phyloP scores from a whole-genome alignment of 148 eudicot genomes.

The Fallopia convolvulus region DNA sequence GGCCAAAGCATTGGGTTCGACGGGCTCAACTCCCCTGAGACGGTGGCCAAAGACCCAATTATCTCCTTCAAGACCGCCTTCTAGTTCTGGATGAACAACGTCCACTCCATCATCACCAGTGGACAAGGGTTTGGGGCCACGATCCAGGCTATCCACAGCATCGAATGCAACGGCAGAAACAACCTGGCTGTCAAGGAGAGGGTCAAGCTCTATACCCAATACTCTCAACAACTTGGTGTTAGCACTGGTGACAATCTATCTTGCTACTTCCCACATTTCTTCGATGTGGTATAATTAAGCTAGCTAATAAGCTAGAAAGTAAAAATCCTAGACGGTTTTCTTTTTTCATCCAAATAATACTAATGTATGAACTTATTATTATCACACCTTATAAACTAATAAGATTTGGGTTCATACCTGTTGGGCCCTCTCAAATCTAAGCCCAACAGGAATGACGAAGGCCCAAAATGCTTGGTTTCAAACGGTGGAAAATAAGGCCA shows the following conservation, averaged over 20 bases:
- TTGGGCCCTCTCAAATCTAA: too few species aligned
- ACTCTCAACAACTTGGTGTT: slow-evolving; percentile 36
- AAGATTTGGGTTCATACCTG: too few species aligned
- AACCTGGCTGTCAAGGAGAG: slow-evolving; percentile 22
- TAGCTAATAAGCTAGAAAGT: not conserved
- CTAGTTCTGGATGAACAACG: slow-evolving; percentile 41
- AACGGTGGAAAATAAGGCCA: too few species aligned
- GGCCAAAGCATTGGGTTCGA: slow-evolving; percentile 38
- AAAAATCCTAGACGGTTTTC: not conserved
- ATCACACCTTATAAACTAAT: too few species aligned
- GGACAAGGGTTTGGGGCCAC: slow-evolving; percentile 30
- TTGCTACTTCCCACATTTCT: slow-evolving; percentile 13
- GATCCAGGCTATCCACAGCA: slow-evolving; percentile 26
- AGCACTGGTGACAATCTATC: slow-evolving; percentile 27
- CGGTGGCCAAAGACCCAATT: slow-evolving; percentile 23
- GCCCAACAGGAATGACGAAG: too few species aligned
- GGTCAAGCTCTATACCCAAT: slow-evolving; percentile 22
- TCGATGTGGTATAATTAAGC: too few species aligned
- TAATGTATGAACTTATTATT: too few species aligned
- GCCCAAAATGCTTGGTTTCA: too few species aligned
- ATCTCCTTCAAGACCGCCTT: slow-evolving; percentile 31
- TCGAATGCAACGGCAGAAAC: slow-evolving; percentile 24
- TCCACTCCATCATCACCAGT: slow-evolving; percentile 19
- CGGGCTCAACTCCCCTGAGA: slow-evolving; percentile 31
- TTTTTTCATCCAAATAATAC: not conserved